Conservation (phyloP, 2,329 filamentous ascomycete species). For the Cercospora zeina region DNA sequence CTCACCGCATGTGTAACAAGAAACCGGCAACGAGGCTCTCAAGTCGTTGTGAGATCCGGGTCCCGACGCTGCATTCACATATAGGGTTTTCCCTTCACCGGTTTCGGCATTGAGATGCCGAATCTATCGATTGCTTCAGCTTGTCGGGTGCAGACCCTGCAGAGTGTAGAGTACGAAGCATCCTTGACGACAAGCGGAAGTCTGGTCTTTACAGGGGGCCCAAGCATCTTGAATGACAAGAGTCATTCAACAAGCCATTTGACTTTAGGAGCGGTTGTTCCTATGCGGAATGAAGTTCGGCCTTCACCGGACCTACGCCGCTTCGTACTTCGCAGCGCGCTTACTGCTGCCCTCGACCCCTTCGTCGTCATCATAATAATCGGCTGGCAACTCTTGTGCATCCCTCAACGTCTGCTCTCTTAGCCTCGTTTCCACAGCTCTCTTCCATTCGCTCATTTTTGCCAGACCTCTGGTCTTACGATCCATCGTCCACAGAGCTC, state of each 20-base stretch:
- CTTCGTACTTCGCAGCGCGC: neutral
- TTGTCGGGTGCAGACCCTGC: neutral
- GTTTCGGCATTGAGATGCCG: neutral
- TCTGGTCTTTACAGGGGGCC: neutral
- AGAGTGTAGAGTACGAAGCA: neutral
- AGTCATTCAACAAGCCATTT: neutral
- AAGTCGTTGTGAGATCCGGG: neutral
- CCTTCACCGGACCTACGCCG: neutral
- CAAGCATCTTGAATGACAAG: neutral
- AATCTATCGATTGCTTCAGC: neutral
- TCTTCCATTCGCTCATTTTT: constrained; percentile 31
- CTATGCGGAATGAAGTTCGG: neutral
- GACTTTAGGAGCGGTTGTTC: neutral
- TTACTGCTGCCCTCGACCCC: neutral
- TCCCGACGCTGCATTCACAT: neutral
- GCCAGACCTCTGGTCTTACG: constrained; percentile 36
- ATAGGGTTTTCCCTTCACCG: neutral
- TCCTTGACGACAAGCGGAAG: neutral
- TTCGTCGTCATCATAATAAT: constrained; percentile 11
- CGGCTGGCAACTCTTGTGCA: constrained; percentile 4
- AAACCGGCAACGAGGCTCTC: neutral
- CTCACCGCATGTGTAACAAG: neutral
- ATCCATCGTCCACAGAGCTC: constrained; percentile 43
- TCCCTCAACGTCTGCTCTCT: constrained; percentile 12
- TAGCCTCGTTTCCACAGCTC: constrained; percentile 8